Conservation (phyloP, 148 eudicot genomes). For the Rhododendron ovatum region DNA sequence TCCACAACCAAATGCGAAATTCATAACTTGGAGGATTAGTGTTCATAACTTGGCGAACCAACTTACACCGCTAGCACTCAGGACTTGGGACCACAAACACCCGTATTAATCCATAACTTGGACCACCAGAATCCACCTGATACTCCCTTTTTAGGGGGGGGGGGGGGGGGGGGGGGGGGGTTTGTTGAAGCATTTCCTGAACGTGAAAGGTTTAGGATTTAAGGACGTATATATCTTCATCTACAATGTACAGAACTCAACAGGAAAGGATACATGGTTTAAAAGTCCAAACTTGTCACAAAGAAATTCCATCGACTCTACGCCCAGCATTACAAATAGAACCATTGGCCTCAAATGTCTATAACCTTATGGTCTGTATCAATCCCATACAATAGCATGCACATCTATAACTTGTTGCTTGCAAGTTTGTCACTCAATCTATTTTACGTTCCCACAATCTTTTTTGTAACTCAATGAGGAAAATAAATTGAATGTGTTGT, state of each 20-base stretch:
- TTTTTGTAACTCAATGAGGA: not conserved
- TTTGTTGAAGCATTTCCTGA: not conserved
- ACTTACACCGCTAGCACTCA: not conserved
- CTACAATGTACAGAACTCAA: not conserved
- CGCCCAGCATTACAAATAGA: not conserved
- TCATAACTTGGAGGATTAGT: not conserved
- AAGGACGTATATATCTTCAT: not conserved
- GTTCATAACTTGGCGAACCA: not conserved
- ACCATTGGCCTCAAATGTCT: not conserved
- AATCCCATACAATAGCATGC: not conserved
- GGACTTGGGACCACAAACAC: not conserved
- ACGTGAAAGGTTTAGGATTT: not conserved
- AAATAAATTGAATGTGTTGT: not conserved
- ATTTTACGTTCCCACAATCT: slow-evolving; percentile 6
- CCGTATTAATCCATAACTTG: not conserved
- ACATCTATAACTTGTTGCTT: not conserved
- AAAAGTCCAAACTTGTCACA: not conserved
- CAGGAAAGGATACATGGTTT: not conserved
- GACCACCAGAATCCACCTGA: not conserved
- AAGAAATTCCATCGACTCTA: too few relatives aligned
- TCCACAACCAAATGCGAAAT: not conserved
- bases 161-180: too few relatives aligned
- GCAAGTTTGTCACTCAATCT: not conserved
- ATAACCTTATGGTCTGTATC: not conserved
- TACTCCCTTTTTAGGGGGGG: not conserved